phyloP scores from a whole-genome alignment of 495 filamentous ascomycete genomes.

The Lophiostoma macrostomum region DNA sequence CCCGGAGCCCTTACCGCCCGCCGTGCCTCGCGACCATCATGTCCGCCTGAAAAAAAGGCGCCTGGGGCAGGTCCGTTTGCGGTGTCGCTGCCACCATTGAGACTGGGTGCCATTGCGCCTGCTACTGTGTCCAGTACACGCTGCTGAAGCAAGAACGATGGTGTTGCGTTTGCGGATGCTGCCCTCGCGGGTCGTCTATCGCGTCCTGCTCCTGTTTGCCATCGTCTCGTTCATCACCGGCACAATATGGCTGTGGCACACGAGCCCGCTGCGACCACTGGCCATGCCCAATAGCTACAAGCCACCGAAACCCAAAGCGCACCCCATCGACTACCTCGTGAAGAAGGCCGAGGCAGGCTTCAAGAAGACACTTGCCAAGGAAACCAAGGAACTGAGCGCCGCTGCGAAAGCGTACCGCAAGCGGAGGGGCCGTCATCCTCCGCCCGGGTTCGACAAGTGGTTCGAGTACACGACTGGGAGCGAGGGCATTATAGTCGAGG shows the following conservation, averaged over 20 bases:
- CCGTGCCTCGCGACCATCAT: too few relatives aligned
- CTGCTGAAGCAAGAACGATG: too few relatives aligned
- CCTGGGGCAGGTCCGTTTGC: too few relatives aligned
- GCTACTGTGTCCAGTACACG: too few relatives aligned
- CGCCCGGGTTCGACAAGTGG: slow-evolving; percentile 41
- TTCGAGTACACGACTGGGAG: slow-evolving; percentile 37
- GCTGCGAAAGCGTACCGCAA: slow-evolving; percentile 37
- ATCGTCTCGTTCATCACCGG: slow-evolving; percentile 5
- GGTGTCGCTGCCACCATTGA: too few relatives aligned
- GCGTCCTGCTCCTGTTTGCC: not conserved
- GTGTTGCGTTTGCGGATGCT: not conserved
- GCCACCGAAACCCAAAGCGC: slow-evolving; percentile 5
- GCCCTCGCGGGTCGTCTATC: not conserved
- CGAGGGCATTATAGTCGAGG: slow-evolving; percentile 38
- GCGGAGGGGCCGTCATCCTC: slow-evolving; percentile 41
- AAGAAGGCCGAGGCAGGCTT: slow-evolving; percentile 27
- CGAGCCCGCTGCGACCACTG: not conserved
- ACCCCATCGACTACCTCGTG: slow-evolving; percentile 42
- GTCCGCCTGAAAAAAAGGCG: too few relatives aligned
- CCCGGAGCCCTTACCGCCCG: too few relatives aligned
- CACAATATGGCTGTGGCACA: slow-evolving; percentile 14
- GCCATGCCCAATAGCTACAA: slow-evolving; percentile 7
- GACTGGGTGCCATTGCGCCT: too few relatives aligned
- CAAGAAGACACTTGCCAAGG: slow-evolving; percentile 30
- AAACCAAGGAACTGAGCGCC: slow-evolving; percentile 30